Evolutionary conservation across 192 early-diverging fungal genomes (phyloP).

Genomic region (Entomortierella chlamydospora): DNA sequence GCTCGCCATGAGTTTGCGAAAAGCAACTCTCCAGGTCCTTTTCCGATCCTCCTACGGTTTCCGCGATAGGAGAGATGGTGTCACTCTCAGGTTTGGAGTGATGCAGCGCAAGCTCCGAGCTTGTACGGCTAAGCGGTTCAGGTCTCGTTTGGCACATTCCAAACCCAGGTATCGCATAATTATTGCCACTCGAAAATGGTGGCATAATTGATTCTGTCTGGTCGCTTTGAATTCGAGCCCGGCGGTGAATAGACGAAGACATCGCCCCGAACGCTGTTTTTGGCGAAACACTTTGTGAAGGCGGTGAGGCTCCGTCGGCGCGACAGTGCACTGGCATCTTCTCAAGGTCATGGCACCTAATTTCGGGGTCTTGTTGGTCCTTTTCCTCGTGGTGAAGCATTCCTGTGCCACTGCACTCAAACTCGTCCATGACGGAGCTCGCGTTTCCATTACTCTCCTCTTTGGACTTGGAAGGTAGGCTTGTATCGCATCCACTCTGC

Average conservation of each 20-base stretch:
- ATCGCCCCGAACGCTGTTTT: too few relatives aligned
- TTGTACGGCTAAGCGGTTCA: neutral
- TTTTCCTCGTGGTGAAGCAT: too few relatives aligned
- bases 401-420: too few relatives aligned
- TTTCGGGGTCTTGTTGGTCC: too few relatives aligned
- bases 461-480: too few relatives aligned
- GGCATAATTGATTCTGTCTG: neutral
- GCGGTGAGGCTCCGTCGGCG: too few relatives aligned
- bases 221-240: neutral
- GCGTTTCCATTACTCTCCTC: too few relatives aligned
- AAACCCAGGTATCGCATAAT: constrained; percentile 16
- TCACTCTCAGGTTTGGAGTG: neutral
- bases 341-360: too few relatives aligned
- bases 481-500: neutral
- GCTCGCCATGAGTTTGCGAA: neutral
- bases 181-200: constrained; percentile 22
- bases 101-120: constrained; percentile 4
- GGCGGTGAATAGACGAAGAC: neutral
- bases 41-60: neutral
- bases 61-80: neutral
- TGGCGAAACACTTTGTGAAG: too few relatives aligned
- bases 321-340: too few relatives aligned
- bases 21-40: neutral
- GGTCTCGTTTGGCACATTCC: constrained; percentile 3
- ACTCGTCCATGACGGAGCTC: too few relatives aligned